Evolutionary conservation across 73 alveolate species (phyloP).

Genomic region (Durusdinium trenchii): DNA sequence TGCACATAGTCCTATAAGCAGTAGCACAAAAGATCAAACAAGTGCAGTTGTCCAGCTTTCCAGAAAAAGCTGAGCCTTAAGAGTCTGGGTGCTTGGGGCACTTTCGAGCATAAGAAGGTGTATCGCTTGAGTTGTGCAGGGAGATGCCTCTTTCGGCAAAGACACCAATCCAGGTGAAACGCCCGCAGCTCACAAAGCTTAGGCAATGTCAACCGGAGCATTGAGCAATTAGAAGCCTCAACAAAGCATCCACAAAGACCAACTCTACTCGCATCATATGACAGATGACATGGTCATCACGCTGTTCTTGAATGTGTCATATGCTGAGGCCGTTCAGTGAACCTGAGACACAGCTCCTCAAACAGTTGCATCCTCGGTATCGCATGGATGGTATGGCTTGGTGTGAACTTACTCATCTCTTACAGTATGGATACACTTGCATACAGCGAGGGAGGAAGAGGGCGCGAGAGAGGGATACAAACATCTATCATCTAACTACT

Average conservation of each 20-base stretch:
- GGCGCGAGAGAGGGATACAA: too few relatives aligned
- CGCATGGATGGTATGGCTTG: too few relatives aligned
- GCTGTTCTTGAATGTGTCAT: not conserved
- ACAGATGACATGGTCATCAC: not conserved
- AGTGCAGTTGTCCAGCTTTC: not conserved
- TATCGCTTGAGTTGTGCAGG: not conserved
- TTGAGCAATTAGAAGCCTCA: not conserved
- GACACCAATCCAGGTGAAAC: slow-evolving; percentile 68
- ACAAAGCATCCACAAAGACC: not conserved
- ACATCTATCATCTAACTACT: too few relatives aligned
- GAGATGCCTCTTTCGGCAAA: slow-evolving; percentile 32
- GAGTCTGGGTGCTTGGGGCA: not conserved
- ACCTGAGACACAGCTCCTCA: slow-evolving; percentile 85
- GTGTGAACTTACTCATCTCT: too few relatives aligned
- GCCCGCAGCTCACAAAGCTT: not conserved
- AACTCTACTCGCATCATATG: not conserved
- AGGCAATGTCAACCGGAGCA: not conserved
- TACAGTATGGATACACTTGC: too few relatives aligned
- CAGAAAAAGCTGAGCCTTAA: not conserved
- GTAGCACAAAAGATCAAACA: not conserved
- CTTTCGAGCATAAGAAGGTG: not conserved
- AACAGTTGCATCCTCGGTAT: not conserved
- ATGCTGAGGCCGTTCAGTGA: slow-evolving; percentile 71
- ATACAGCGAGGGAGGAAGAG: too few relatives aligned
- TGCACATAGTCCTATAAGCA: not conserved